These are phyloP conservation scores for Botryosphaeria dothidea DNA, from an alignment of 2,329 filamentous ascomycete genomes.

Conservation along the genomic window DNA sequence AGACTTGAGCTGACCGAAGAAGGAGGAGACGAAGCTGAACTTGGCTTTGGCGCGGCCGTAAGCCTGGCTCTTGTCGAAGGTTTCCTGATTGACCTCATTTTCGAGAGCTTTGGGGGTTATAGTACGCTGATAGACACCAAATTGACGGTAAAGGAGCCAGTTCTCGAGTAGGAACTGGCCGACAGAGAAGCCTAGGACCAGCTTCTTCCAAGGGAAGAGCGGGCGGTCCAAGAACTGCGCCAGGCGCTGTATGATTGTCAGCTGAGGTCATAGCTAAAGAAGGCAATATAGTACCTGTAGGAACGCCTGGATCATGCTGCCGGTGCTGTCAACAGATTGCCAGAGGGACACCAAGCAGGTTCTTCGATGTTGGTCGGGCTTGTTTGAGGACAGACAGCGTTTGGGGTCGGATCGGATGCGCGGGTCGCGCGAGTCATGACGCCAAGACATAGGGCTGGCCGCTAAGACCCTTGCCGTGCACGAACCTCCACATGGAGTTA, in stretches of 20 bases:
- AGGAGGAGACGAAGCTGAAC: constrained; percentile 76
- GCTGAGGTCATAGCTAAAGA: not conserved
- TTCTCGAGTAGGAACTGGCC: constrained; percentile 90
- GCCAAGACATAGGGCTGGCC: constrained; percentile 15
- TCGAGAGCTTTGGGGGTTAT: constrained; percentile 83
- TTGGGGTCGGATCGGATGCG: constrained; percentile 13
- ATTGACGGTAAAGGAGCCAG: constrained; percentile 86
- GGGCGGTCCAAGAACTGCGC: constrained; percentile 87
- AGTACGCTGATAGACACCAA: constrained; percentile 77
- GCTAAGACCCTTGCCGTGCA: not conserved
- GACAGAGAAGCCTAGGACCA: constrained; percentile 92
- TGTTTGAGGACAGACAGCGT: constrained; percentile 9
- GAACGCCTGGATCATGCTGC: constrained; percentile 21
- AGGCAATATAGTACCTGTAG: not conserved
- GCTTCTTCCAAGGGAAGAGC: constrained; percentile 94
- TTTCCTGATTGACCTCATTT: constrained; percentile 83
- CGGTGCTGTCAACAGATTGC: not conserved
- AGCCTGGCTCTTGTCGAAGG: constrained; percentile 92
- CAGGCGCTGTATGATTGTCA: constrained; percentile 55
- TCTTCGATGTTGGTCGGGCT: not conserved
- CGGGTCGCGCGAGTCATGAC: constrained; percentile 7
- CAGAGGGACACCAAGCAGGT: not conserved
- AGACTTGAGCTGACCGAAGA: constrained; percentile 87
- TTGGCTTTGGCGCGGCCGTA: constrained; percentile 96
- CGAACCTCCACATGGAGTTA: not conserved